Evolutionary conservation across 495 filamentous ascomycete species (phyloP), one percentile per base, ranked within the genome.

Genomic region (Penicillium paradoxum): DNA sequence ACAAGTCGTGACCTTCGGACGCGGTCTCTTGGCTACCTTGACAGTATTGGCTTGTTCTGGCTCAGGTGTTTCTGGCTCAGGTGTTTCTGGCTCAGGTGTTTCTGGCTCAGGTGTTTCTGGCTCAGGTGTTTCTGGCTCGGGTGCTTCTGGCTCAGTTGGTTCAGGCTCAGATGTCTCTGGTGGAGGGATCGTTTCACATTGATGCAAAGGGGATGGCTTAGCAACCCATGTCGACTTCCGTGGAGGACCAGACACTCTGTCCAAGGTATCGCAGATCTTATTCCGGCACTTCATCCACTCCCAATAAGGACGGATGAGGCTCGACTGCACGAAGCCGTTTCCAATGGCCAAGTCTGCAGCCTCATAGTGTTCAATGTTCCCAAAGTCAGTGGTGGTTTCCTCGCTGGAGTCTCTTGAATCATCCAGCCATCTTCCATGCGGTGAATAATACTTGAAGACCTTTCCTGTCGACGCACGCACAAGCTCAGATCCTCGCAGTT

Each of bases 401-500:
- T 54, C 55, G 2, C 19, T 40, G 4, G 17, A 2, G 8, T 56
- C 44, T 4, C 10, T 10, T 3, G 6, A 0, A 29, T 66, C 58
- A 9, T 36, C n/a, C 8, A 32, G 13, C 67, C 66, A 72, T 14
- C 4, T 14, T 13, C 69, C 67, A 39, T 68, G 66, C 13, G 45
- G 45, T 6, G 52, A 64, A 30, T 69, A 69, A 32, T 61, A 60
- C n/a, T 64, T 71, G 42, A 43, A 55, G 1, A 51, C 54, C 3
- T 50, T 52, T 15, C 59, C 60, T 2, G 44, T 48, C 10, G 57
- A 51, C 11, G 43, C 65, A 1, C 41, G 42, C 19, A 62, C 37
- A 14, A 69, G 58, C 9, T 55, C 48, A 0, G 45, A 52, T 8
- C 59, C 56, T 8, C 45, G 33, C n/a, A 42, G 34, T 1, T 30